phyloP scores from a whole-genome alignment of 1,284 basidiomycete genomes.

The Sphaerobolus stellatus region DNA sequence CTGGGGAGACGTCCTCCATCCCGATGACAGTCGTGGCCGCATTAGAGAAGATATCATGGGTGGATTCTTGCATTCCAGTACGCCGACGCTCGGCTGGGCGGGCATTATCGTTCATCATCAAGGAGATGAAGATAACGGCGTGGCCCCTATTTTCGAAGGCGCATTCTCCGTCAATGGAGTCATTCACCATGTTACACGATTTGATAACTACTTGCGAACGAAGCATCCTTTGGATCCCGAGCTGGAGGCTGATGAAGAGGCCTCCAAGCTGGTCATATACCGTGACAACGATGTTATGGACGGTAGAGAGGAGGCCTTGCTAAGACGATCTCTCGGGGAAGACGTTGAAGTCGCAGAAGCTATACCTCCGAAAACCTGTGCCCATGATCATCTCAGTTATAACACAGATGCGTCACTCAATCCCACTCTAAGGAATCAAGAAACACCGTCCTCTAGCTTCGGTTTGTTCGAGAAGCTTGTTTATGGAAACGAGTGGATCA shows the following conservation, averaged over 20 bases:
- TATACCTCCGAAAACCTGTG: constrained; percentile 47
- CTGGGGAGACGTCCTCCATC: constrained; percentile 65
- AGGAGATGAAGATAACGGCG: constrained; percentile 48
- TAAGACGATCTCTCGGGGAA: constrained; percentile 5
- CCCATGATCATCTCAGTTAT: constrained; percentile 67
- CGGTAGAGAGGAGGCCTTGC: constrained; percentile 32
- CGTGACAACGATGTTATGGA: constrained; percentile 62
- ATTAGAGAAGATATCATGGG: constrained; percentile 37
- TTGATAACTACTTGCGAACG: constrained; percentile 66
- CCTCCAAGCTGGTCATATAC: constrained; percentile 67
- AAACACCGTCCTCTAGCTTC: constrained; percentile 30
- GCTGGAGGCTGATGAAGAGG: constrained; percentile 36
- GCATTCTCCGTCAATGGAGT: constrained; percentile 69
- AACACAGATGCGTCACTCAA: constrained; percentile 62
- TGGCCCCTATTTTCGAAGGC: constrained; percentile 70
- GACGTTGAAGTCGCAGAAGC: constrained; percentile 22
- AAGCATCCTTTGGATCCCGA: constrained; percentile 62
- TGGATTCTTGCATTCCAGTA: constrained; percentile 47
- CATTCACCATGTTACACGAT: constrained; percentile 73
- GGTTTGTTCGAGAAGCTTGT: constrained; percentile 46
- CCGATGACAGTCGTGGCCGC: constrained; percentile 48
- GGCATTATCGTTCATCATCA: constrained; percentile 69
- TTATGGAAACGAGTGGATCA: constrained; percentile 24
- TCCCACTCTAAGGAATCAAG: constrained; percentile 45
- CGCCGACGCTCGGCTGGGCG: constrained; percentile 60